Evolutionary conservation across 371 early-diverging fungal species (phyloP), one percentile per base, ranked within the genome.

Genomic region (Rhizopus delemar): DNA sequence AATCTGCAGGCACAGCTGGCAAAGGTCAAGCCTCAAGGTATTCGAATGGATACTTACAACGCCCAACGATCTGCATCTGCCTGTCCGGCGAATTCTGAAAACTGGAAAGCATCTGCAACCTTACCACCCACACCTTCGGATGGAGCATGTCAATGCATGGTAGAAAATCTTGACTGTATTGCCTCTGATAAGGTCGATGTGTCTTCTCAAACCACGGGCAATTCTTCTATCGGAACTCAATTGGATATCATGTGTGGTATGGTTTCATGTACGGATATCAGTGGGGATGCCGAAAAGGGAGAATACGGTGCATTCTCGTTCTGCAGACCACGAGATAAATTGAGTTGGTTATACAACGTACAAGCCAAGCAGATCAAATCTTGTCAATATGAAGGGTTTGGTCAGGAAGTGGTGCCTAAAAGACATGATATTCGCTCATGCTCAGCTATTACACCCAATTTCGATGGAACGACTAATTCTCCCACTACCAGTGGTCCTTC

Each of bases 101-200:
- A 52, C 8, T 92, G 91, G 91, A 76, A 77, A 43, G 83, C 86
- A 12, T 78, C 78, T 12, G 68, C 64, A 5, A 63, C 57, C 4
- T 60, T 92, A 11, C 88, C 92, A 8, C 86, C 89, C 1, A 88
- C 90, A 0, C 93, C 93, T 5, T 87, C 86, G 0, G 69, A 75
- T 6, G 77, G 79, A 16, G 81, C 81, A 15, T 92, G 93, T 63
- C 66, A 80, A 15, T 90, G 90, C 71, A 86, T 90, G 87, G 65
- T 80, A 31, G 73, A 84, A 31, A 81, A 86, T 6, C 66, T 90
- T 41, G 63, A 74, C 32, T 90, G 90, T 64, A 75, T 79, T 8
- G 80, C 77, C 3, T 78, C 80, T 0, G 72, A 79, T 15, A 73
- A 80, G 55, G 75, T 81, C 1, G 64, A 54, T 5, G 56, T 43